Conservation (phyloP, 768 basidiomycete species). For the Amanita polypyramis region DNA sequence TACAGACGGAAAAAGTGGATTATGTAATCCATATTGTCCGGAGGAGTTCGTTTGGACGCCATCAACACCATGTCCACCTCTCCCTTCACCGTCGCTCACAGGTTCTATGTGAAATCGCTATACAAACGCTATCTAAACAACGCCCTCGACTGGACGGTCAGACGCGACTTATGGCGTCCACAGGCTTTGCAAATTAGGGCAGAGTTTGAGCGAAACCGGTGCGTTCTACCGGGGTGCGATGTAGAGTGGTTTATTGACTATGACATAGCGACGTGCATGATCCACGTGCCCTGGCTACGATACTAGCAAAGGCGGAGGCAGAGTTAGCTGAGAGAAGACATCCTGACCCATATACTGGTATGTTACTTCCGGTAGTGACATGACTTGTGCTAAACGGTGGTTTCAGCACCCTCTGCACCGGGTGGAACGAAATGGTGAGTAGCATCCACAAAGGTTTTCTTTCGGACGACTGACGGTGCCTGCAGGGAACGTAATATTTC, state of each 20-base stretch:
- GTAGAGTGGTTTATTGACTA: background rate
- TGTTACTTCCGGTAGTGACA: conserved; percentile 23
- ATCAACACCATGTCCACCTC: conserved; percentile 38
- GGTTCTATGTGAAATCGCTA: conserved; percentile 82
- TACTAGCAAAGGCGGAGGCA: conserved; percentile 75
- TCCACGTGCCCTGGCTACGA: conserved; percentile 68
- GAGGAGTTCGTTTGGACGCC: background rate
- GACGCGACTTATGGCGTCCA: conserved; percentile 77
- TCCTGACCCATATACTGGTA: conserved; percentile 91
- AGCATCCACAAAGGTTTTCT: conserved; percentile 5
- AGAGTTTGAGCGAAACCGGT: conserved; percentile 91
- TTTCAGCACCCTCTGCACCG: conserved; percentile 66
- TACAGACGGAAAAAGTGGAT: background rate
- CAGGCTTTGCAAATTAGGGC: conserved; percentile 83
- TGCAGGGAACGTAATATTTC: conserved; percentile 73
- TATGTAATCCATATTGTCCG: conserved; percentile 2
- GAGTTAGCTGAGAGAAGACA: conserved; percentile 57
- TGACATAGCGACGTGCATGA: conserved; percentile 65
- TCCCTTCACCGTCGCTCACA: conserved; percentile 66
- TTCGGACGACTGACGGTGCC: conserved; percentile 11
- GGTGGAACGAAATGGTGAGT: conserved; percentile 95
- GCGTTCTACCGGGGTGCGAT: conserved; percentile 15
- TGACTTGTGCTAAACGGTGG: background rate
- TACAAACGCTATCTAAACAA: conserved; percentile 85
- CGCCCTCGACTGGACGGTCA: conserved; percentile 82